phyloP scores from a whole-genome alignment of 768 basidiomycete species.

The Kwoniella mangroviensis region DNA sequence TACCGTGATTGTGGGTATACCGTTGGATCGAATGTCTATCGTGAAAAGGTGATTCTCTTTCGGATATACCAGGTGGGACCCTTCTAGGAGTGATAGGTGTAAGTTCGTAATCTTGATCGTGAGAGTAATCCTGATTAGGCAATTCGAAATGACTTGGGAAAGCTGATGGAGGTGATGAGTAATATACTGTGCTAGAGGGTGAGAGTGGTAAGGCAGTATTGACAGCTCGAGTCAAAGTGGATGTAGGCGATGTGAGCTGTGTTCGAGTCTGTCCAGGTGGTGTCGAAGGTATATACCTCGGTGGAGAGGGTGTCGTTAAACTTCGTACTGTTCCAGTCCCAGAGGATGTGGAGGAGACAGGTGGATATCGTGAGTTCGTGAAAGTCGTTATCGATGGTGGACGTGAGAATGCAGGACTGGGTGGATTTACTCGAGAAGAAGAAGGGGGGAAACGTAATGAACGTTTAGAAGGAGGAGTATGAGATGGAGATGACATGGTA shows the following conservation, averaged over 20 bases:
- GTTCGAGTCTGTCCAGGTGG: constrained; percentile 17
- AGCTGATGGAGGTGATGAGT: constrained; percentile 21
- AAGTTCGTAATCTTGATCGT: constrained; percentile 33
- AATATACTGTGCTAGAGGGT: constrained; percentile 20
- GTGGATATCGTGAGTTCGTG: constrained; percentile 33
- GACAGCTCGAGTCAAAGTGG: constrained; percentile 31
- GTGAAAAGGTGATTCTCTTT: constrained; percentile 44
- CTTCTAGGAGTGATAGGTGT: constrained; percentile 21
- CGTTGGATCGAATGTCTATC: constrained; percentile 40
- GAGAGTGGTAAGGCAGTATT: constrained; percentile 40
- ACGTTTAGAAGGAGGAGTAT: background rate
- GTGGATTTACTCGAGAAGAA: constrained; percentile 3
- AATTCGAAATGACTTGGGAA: constrained; percentile 16
- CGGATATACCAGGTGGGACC: constrained; percentile 1
- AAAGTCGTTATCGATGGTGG: constrained; percentile 19
- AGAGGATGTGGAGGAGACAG: constrained; percentile 1
- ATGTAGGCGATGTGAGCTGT: background rate
- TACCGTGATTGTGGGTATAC: background rate
- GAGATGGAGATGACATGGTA: background rate
- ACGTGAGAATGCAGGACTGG: constrained; percentile 30
- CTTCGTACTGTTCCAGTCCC: constrained; percentile 5
- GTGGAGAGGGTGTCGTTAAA: constrained; percentile 12
- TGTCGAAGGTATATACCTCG: constrained; percentile 15
- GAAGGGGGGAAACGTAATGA: constrained; percentile 1
- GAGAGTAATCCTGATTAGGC: constrained; percentile 1